Conservation (phyloP, 2,329 filamentous ascomycete species). For the Alternaria triticina region DNA sequence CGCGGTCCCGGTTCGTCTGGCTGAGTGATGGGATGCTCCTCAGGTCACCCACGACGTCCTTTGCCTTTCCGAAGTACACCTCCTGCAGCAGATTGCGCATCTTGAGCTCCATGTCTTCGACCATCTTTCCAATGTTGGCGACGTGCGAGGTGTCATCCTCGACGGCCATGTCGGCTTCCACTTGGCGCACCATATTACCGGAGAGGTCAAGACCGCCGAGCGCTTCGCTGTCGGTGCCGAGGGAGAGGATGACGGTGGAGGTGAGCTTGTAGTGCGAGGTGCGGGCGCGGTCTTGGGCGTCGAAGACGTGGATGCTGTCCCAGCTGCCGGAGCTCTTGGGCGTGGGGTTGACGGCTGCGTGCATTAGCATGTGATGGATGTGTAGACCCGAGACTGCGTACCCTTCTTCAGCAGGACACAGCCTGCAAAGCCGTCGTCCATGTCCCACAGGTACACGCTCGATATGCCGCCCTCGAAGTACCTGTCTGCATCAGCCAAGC, state of each 20-base stretch:
- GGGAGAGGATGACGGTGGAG: constrained; percentile 90
- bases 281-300: constrained; percentile 89
- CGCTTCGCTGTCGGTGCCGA: constrained; percentile 70
- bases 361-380: constrained; percentile 15
- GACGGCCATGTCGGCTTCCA: constrained; percentile 88
- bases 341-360: constrained; percentile 68
- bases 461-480: constrained; percentile 97
- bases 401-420: constrained; percentile 96
- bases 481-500: constrained; percentile 42
- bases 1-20: constrained; percentile 81
- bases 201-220: constrained; percentile 90
- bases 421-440: constrained; percentile 96
- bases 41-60: constrained; percentile 95
- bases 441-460: constrained; percentile 97
- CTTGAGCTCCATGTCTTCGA: constrained; percentile 99
- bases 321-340: constrained; percentile 79
- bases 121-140: constrained; percentile 86
- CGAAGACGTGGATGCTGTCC: constrained; percentile 99
- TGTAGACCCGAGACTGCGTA: constrained; percentile 49
- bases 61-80: constrained; percentile 99
- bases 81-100: constrained; percentile 98
- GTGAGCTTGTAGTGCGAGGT: constrained; percentile 97
- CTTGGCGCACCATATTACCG: constrained; percentile 97
- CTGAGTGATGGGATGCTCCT: constrained; percentile 85
- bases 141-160: constrained; percentile 93